Evolutionary conservation across 2,329 filamentous ascomycete genomes (phyloP), one percentile per base, ranked within the genome.

Genomic region (Neoscytalidium dimidiatum): DNA sequence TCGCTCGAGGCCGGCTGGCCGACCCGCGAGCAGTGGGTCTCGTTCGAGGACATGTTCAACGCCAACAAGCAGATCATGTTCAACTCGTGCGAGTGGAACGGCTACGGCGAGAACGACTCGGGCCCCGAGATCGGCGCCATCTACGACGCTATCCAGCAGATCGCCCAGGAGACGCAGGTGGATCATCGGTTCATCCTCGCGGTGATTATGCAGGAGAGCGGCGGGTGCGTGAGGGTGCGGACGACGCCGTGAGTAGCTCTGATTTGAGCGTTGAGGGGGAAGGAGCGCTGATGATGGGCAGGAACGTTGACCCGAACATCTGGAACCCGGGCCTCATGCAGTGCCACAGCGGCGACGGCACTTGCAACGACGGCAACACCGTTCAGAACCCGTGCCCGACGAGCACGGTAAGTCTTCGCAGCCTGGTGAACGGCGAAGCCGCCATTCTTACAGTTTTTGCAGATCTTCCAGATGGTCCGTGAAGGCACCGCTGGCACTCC

Each of bases 241-340:
- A 81, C 80, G 0, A 81, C 81, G 2, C 71, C 74, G 66, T 49
- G 13, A 44, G 52, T 57, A 11, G n/a, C 6, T 1, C 13, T 13
- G 9, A 8, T 29, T 13, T 14, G 13, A 17, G 19, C 13, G 9
- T 4, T 26, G 23, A 3, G 3, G 19, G 4, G 38, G 11, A 11
- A 13, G 3, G 21, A 14, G 5, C 7, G n/a, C 56, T 60, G 28
- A 60, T 28, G 13, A 6, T 9, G 1, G 7, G 8, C n/a, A 60
- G 56, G 17, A 78, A 79, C 68, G 72, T 31, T 3, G 56, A 60
- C 26, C 38, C 56, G 8, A 60, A 72, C 35, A 74, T 79, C 68
- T 66, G 67, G 33, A 83, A 83, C 67, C 81, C 81, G 1, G 81
- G 81, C 2, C 67, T 84, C n/a, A 80, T 83, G 75, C 81, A 84